Conservation (phyloP, 495 filamentous ascomycete species). For the Daldinia loculata region DNA sequence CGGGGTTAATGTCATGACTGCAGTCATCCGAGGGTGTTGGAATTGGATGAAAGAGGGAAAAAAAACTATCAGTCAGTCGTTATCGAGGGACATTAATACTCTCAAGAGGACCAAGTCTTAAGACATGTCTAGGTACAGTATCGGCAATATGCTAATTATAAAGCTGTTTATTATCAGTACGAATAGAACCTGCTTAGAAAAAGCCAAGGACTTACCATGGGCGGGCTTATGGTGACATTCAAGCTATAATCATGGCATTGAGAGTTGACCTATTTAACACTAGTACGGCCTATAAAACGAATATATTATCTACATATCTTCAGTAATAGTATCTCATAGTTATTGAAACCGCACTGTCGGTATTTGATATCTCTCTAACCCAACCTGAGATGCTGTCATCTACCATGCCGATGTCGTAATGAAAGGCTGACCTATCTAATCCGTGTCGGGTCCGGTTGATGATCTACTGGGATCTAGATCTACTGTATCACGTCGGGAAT, state of each 20-base stretch:
- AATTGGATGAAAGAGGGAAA: background rate
- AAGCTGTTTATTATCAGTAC: background rate
- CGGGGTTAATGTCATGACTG: background rate
- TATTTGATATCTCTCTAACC: background rate
- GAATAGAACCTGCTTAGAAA: background rate
- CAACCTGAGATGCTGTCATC: background rate
- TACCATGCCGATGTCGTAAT: background rate
- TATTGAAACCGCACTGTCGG: background rate
- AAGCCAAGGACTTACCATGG: background rate
- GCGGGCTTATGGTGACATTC: background rate
- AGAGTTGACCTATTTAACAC: background rate
- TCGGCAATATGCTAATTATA: background rate
- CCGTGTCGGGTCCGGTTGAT: background rate
- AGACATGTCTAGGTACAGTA: background rate
- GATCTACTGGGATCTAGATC: background rate
- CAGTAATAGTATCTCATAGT: background rate
- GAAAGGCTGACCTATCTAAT: background rate
- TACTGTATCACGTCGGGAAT: background rate
- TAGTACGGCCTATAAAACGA: background rate
- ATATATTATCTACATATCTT: background rate
- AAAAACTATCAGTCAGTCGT: background rate
- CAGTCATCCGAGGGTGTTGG: background rate
- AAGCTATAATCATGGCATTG: background rate
- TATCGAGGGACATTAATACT: background rate
- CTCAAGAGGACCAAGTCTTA: background rate